Evolutionary conservation across 768 basidiomycete species (phyloP), one percentile per base, ranked within the genome.

Genomic region (Rhizopogon vulgaris): DNA sequence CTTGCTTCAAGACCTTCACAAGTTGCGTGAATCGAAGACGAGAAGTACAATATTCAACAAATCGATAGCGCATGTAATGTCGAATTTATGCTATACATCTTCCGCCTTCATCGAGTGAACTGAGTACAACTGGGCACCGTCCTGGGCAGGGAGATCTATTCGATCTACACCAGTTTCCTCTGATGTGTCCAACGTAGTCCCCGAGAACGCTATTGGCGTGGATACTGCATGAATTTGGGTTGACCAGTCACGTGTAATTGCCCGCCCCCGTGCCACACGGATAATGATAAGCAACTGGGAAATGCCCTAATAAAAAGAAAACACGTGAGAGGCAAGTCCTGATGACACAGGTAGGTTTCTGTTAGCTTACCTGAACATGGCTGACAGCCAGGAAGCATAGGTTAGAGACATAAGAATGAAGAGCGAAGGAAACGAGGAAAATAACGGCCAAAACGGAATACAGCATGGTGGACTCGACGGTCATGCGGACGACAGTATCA

Each of bases 231-330:
- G 5, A 36, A 15, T 24, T 4, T n/a, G 8, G 7, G n/a, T 36
- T 17, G 40, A 25, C 1, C 47, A 51, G 1, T 49, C 17, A 22
- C 55, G 14, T 4, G 49, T 17, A 46, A 62, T 62, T 8, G 63
- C 61, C 6, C 54, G 49, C 4, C 71, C 71, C 41, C 51, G 58
- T 0, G 64, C 66, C 14, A 73, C 67, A 4, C 72, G 67, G 17
- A 68, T 56, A 52, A 71, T 63, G 54, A 73, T 72, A 42, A 69
- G 52, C 18, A 68, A 22, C 17, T 70, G 64, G 0, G 65, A 63
- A 50, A 73, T 68, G 18, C 58, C 62, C 71, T 73, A 12, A 24
- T 14, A 11, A 25, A 22, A 24, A 5, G 41, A n/a, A 25, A 36
- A 3, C 2, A 38, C 22, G 10, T 27, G 10, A 34, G 10, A 32